A percentile compares a stretch with the other conserved stretches of the same genome.
These are phyloP conservation scores for Graphilbum ipis-grandicollis DNA, from an alignment of 2,329 filamentous ascomycete species.

Conservation along the genomic window DNA sequence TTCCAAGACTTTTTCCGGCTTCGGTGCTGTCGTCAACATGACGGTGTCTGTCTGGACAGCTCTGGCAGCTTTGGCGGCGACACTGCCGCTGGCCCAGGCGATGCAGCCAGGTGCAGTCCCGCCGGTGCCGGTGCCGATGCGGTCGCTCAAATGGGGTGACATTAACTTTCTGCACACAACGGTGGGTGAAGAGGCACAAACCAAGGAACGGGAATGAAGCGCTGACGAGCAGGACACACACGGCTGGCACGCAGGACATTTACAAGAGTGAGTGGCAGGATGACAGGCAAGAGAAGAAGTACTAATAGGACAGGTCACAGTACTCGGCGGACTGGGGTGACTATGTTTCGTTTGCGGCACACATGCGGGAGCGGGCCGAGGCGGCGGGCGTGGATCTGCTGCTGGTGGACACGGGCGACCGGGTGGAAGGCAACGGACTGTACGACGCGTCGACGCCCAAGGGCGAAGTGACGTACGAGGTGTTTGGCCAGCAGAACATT, in stretches of 20 bases:
- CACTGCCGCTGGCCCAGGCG: conserved; percentile 22
- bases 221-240: conserved; percentile 46
- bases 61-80: conserved; percentile 10
- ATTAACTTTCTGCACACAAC: conserved; percentile 96
- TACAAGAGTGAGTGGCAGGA: conserved; percentile 52
- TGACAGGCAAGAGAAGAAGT: background rate
- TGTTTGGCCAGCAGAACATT: conserved; percentile 65
- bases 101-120: conserved; percentile 66
- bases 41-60: conserved; percentile 1
- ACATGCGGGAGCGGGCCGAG: conserved; percentile 66
- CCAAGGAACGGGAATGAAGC: too few relatives aligned
- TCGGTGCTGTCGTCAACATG: background rate
- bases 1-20: too few relatives aligned
- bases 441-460: conserved; percentile 83
- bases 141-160: conserved; percentile 78
- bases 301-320: conserved; percentile 40
- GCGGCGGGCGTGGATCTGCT: conserved; percentile 65
- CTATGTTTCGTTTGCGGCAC: conserved; percentile 81
- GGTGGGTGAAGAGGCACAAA: too few relatives aligned
- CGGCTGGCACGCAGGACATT: conserved; percentile 86
- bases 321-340: conserved; percentile 97
- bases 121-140: conserved; percentile 64
- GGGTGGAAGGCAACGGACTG: conserved; percentile 82
- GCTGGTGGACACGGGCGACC: conserved; percentile 89
- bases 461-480: conserved; percentile 75